Base-by-base conservation (phyloP, 345 rosid species). In the Salix purpurea region DNA sequence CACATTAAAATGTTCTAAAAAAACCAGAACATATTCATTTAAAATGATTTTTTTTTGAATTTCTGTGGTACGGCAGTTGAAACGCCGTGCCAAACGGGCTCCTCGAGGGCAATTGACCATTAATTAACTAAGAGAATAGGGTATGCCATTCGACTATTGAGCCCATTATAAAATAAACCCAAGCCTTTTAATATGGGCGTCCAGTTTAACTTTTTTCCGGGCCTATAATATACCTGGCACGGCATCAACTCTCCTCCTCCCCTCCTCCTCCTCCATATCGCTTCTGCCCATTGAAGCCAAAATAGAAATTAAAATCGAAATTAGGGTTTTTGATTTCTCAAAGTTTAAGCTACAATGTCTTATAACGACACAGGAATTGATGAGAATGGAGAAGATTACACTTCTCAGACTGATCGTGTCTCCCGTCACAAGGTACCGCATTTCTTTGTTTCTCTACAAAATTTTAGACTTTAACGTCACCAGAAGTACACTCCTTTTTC, bases 241-340 rank as follows among this genome's bases (percentile, higher is more conserved):
- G 18, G 5, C 62, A 1, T 3, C 2, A 3, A 58, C 0, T 5
- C 1, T 1, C 10, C 4, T n/a, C 1, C 1, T 54, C 1, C 23
- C 4, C 10, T n/a, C 4, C 4, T 10, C 13, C 11, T n/a, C 0
- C 12, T n/a, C 1, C 62, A n/a, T n/a, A 1, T 23, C 28, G 12
- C 28, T 3, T 58, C 28, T n/a, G 10, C 62, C 4, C 28, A n/a
- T n/a, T 58, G 10, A 58, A 58, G 28, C 62, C 2, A n/a, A 3
- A 7, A 4, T 58, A 3, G 1, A 56, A n/a, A 56, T n/a, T 5
- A 1, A 8, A 56, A 9, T 56, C 15, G 4, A 23, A 58, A 58
- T 58, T 58, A 58, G 62, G 62, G 62, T 58, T 58, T 23, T 58
- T n/a, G 62, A 58, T n/a, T n/a, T 58, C 62, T 58, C 62, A 10